Evolutionary conservation across 345 rosid genomes (phyloP).

Genomic region (Noccaea caerulescens): DNA sequence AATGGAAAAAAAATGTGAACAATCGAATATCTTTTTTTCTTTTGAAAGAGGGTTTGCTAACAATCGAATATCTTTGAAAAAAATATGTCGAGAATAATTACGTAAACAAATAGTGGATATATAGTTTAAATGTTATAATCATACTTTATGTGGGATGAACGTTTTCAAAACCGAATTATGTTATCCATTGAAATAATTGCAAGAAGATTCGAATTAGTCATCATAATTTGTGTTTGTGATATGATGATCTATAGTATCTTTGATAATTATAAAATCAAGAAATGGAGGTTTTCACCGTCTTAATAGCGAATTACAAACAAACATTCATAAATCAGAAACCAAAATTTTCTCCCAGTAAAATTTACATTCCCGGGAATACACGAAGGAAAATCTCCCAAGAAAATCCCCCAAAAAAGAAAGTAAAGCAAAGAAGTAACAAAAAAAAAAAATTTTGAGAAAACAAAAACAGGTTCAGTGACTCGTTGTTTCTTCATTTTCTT

Average conservation of each 20-base stretch:
- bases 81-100: conserved; percentile 23
- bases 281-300: background rate
- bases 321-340: conserved; percentile 10
- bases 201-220: background rate
- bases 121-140: background rate
- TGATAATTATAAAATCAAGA: background rate
- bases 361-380: conserved; percentile 51
- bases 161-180: background rate
- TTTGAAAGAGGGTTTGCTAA: too few relatives aligned
- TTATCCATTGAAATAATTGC: conserved; percentile 14
- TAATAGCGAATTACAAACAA: background rate
- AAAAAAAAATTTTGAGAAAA: background rate
- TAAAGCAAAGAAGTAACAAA: background rate
- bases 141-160: background rate
- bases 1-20: background rate
- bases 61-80: background rate
- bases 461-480: conserved; percentile 34
- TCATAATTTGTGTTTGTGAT: background rate
- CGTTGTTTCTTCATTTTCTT: conserved; percentile 28
- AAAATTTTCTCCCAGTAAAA: conserved; percentile 36
- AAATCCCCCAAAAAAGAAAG: background rate
- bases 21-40: too few relatives aligned
- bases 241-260: background rate
- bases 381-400: conserved; percentile 14
- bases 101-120: conserved; percentile 5